Percentiles rank a stretch among this genome's conserved stretches.
Evolutionary conservation across 2,329 filamentous ascomycete genomes (phyloP).

Genomic region (Alternaria ethzedia): DNA sequence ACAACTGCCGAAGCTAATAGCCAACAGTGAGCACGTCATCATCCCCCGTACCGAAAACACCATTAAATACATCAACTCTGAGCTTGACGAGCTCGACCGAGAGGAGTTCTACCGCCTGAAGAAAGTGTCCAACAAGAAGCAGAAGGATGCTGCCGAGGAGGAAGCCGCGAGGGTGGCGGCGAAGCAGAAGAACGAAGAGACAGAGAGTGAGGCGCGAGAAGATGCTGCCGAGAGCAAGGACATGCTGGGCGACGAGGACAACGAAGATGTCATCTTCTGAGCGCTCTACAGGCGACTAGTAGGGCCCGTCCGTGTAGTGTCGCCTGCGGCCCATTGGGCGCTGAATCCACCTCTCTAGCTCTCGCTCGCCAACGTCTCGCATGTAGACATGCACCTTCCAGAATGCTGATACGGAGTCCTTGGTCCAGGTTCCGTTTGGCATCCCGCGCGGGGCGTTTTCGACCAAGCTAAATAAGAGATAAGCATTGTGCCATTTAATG

Average conservation of each 20-base stretch:
- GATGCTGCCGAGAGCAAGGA: constrained; percentile 61
- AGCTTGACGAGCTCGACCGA: constrained; percentile 94
- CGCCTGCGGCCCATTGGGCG: not conserved
- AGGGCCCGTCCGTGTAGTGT: not conserved
- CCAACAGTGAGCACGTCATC: constrained; percentile 80
- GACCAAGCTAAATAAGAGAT: constrained; percentile 4
- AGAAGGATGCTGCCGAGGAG: constrained; percentile 55
- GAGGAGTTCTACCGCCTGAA: constrained; percentile 98
- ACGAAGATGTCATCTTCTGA: constrained; percentile 86
- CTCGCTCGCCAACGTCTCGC: not conserved
- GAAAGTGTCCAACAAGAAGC: constrained; percentile 81
- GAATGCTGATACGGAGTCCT: not conserved
- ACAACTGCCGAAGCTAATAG: constrained; percentile 21
- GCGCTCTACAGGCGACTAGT: not conserved
- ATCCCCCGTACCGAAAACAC: constrained; percentile 98
- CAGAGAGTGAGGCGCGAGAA: constrained; percentile 12
- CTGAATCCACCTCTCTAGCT: not conserved
- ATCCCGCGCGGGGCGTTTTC: not conserved
- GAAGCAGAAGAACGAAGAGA: constrained; percentile 42
- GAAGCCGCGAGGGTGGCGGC: constrained; percentile 44
- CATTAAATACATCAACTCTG: constrained; percentile 99
- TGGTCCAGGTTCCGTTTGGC: not conserved
- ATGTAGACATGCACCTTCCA: not conserved
- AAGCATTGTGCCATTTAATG: constrained; percentile 15
- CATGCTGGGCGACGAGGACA: constrained; percentile 75